Percentiles rank a stretch among this genome's conserved stretches.
These are phyloP conservation scores for Bauhinia variegata DNA, from an alignment of 306 rosid species.

Conservation along the genomic window DNA sequence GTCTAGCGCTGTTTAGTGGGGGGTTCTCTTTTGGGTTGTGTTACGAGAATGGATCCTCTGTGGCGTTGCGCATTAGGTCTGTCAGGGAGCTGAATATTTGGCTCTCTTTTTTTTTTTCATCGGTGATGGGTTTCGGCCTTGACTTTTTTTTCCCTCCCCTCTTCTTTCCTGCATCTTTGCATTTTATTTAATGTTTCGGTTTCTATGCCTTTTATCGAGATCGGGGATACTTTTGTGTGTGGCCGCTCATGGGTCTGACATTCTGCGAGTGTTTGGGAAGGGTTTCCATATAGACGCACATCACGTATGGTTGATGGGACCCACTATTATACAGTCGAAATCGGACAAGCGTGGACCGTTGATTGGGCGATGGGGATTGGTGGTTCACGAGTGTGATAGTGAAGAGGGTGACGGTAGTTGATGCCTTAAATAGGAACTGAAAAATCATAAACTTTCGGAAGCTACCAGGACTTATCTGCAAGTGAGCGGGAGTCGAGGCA, in stretches of 20 bases:
- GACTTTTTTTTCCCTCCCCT: too few relatives aligned
- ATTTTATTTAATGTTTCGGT: not conserved
- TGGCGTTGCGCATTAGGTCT: not conserved
- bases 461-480: not conserved
- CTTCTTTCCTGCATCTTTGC: not conserved
- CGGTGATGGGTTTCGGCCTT: too few relatives aligned
- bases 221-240: slow-evolving; percentile 12
- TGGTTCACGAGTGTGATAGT: slow-evolving; percentile 40
- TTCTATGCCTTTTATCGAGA: not conserved
- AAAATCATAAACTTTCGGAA: slow-evolving; percentile 9
- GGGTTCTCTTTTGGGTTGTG: not conserved
- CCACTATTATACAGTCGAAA: too few relatives aligned
- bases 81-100: too few relatives aligned
- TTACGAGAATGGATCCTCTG: not conserved
- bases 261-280: not conserved
- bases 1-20: too few relatives aligned
- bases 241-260: not conserved
- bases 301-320: too few relatives aligned
- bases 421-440: slow-evolving; percentile 29
- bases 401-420: slow-evolving; percentile 32
- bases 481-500: too few relatives aligned
- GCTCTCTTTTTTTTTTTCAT: too few relatives aligned
- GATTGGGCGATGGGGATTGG: slow-evolving; percentile 25
- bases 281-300: not conserved
- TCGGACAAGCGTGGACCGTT: not conserved